Evolutionary conservation across 1,284 basidiomycete genomes (phyloP).

Genomic region (Coniferiporia sulphurascens): DNA sequence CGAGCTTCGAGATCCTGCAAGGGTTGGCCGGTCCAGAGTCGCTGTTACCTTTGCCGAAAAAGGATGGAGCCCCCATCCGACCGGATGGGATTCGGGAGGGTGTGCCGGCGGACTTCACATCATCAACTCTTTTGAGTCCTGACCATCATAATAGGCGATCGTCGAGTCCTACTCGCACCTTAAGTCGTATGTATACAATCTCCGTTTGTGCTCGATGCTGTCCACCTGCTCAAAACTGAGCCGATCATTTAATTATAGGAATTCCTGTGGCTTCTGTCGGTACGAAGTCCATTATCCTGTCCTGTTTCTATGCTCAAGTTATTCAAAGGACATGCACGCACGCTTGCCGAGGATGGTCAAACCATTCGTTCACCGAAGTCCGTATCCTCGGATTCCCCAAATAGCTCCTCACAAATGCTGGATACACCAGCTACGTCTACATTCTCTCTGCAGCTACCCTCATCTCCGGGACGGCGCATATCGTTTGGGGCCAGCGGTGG

Average conservation of each 20-base stretch:
- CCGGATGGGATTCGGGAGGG: slow-evolving; percentile 61
- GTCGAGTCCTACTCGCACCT: slow-evolving; percentile 67
- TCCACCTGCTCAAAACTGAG: background rate
- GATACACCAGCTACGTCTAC: slow-evolving; percentile 27
- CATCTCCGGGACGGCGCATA: slow-evolving; percentile 44
- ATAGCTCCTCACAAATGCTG: slow-evolving; percentile 22
- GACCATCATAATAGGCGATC: slow-evolving; percentile 44
- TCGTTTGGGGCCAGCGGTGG: slow-evolving; percentile 66
- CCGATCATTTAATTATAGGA: slow-evolving; percentile 38
- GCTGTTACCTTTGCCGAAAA: slow-evolving; percentile 58
- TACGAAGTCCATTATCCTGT: slow-evolving; percentile 28
- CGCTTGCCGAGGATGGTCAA: slow-evolving; percentile 65
- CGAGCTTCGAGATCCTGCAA: slow-evolving; percentile 67
- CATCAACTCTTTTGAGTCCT: slow-evolving; percentile 33
- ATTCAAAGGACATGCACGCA: slow-evolving; percentile 68
- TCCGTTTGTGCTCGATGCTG: slow-evolving; percentile 21
- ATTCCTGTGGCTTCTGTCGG: slow-evolving; percentile 80
- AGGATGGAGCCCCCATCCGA: slow-evolving; percentile 33
- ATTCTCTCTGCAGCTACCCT: slow-evolving; percentile 22
- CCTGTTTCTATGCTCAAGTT: slow-evolving; percentile 17
- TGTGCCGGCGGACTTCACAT: slow-evolving; percentile 53
- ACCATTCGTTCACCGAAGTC: slow-evolving; percentile 29
- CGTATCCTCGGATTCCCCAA: slow-evolving; percentile 22
- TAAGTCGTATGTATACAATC: slow-evolving; percentile 60
- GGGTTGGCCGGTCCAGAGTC: slow-evolving; percentile 71